Evolutionary conservation across 139 green algal species (phyloP).

Genomic region (Chlorella vulgaris): DNA sequence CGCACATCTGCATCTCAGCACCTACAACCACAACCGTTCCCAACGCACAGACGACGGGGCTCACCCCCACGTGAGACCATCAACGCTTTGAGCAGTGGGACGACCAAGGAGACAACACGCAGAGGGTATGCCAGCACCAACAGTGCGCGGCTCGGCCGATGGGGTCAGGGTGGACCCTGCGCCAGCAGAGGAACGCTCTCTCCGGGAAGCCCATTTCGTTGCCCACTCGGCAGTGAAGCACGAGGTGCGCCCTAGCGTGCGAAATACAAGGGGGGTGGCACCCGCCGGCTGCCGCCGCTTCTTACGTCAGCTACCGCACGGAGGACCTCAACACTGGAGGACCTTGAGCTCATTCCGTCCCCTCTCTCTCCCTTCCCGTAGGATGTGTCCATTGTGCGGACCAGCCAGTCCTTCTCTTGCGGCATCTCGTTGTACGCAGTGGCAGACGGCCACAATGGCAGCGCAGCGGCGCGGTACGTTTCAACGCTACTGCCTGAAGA

Average conservation of each 20-base stretch:
- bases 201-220: neutral
- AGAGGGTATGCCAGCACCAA: too few relatives aligned
- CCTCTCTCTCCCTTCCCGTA: neutral
- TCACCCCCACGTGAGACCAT: too few relatives aligned
- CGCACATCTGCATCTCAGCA: too few relatives aligned
- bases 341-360: neutral
- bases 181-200: neutral
- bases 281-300: neutral
- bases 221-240: neutral
- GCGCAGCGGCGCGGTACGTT: neutral
- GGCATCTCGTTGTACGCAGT: constrained; percentile 1
- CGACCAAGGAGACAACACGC: too few relatives aligned
- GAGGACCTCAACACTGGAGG: too few relatives aligned
- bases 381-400: constrained; percentile 18
- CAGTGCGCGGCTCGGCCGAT: too few relatives aligned
- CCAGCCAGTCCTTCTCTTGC: neutral
- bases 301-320: too few relatives aligned
- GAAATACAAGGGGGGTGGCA: too few relatives aligned
- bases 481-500: neutral
- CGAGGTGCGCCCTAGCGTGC: constrained; percentile 9
- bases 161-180: too few relatives aligned
- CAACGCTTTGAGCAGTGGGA: too few relatives aligned
- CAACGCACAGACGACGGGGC: too few relatives aligned
- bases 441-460: constrained; percentile 26
- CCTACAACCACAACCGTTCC: too few relatives aligned